phyloP scores from a whole-genome alignment of 2,329 filamentous ascomycete species.

The Pseudogymnoascus sp. region DNA sequence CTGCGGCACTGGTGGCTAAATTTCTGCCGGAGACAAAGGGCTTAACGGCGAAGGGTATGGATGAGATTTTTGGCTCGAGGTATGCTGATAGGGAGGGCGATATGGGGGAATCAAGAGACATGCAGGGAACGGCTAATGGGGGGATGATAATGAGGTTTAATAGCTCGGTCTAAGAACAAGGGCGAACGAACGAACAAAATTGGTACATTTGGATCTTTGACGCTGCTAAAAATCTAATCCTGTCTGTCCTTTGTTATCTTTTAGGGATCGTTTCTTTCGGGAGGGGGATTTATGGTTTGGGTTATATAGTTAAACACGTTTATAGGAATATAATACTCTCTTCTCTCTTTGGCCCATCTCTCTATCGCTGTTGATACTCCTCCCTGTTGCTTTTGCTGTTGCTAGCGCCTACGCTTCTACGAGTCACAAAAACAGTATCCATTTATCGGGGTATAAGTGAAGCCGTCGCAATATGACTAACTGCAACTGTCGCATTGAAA shows the following conservation, averaged over 20 bases:
- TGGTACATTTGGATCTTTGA: neutral
- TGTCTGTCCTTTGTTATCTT: no score
- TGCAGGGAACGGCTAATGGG: neutral
- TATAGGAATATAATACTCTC: neutral
- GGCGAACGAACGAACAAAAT: neutral
- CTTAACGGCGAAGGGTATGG: conserved; percentile 67
- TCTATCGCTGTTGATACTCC: neutral
- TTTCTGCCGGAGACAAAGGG: conserved; percentile 68
- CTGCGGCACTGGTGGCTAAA: conserved; percentile 59
- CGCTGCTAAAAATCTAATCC: neutral
- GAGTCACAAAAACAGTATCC: neutral
- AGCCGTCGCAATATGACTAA: neutral
- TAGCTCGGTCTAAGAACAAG: neutral
- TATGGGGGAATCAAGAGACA: neutral
- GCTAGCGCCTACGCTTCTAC: neutral
- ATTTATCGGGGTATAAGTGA: neutral
- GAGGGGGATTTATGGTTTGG: no score
- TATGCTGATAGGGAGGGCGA: conserved; percentile 12
- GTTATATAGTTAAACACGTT: neutral
- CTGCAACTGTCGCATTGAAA: neutral
- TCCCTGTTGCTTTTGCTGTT: neutral
- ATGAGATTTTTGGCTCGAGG: conserved; percentile 30
- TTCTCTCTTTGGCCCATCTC: neutral
- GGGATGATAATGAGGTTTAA: neutral
- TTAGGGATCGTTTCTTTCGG: no score